Evolutionary conservation across 306 rosid genomes (phyloP).

Genomic region (Cucumis melo): DNA sequence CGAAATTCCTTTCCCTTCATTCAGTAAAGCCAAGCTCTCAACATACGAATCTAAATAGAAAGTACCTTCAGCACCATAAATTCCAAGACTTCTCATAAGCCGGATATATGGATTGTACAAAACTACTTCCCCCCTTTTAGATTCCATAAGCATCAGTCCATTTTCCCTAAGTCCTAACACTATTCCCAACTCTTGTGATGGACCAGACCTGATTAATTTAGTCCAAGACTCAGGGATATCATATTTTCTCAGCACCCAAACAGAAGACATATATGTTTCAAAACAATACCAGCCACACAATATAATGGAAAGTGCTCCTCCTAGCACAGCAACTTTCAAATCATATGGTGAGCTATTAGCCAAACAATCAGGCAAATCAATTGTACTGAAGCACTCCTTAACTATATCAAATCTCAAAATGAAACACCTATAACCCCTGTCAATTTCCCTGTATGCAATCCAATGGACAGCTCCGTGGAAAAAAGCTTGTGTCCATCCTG

Average conservation of each 20-base stretch:
- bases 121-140: constrained; percentile 11
- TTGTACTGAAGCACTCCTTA: neutral
- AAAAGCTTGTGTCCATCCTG: constrained; percentile 10
- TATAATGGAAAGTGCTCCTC: constrained; percentile 7
- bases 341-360: constrained; percentile 4
- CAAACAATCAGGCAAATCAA: constrained; percentile 3
- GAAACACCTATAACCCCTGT: constrained; percentile 2
- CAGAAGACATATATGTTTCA: constrained; percentile 6
- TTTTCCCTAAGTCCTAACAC: constrained; percentile 1
- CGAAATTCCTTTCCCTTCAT: constrained; percentile 1
- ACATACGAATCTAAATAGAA: constrained; percentile 4
- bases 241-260: constrained; percentile 3
- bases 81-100: constrained; percentile 8
- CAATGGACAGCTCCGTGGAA: constrained; percentile 5
- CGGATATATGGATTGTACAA: neutral
- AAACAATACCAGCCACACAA: constrained; percentile 3
- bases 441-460: constrained; percentile 1
- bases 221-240: neutral
- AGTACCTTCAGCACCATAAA: constrained; percentile 3
- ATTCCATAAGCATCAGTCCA: constrained; percentile 8
- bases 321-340: constrained; percentile 1
- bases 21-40: constrained; percentile 7
- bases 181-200: constrained; percentile 9
- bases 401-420: constrained; percentile 1
- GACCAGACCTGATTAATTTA: neutral